Conservation (phyloP, 306 rosid genomes). For the Styphnolobium japonicum region DNA sequence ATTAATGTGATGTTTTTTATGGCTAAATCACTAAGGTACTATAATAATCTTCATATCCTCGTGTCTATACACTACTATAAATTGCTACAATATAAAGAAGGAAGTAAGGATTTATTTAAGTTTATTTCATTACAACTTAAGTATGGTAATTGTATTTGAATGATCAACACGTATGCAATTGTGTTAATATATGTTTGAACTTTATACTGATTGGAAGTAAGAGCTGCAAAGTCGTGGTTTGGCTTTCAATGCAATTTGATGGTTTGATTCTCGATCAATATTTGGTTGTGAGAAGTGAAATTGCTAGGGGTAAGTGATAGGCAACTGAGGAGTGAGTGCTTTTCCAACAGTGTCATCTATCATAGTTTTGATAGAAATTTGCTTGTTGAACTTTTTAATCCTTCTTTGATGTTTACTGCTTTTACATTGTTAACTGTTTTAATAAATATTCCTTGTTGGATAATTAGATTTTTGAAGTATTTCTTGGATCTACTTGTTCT, state of each 20-base stretch:
- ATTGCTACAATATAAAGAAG: not conserved
- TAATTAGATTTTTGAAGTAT: not conserved
- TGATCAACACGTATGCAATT: not conserved
- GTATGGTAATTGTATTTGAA: not conserved
- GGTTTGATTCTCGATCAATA: not conserved
- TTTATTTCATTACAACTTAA: not conserved
- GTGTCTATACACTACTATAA: not conserved
- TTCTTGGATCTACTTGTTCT: constrained; percentile 30
- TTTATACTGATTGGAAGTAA: not conserved
- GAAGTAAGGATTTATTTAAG: not conserved
- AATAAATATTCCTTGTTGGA: not conserved
- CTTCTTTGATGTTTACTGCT: not conserved
- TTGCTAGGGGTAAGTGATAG: not conserved
- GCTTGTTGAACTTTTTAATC: not conserved
- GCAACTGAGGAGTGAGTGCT: not conserved
- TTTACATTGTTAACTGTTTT: not conserved
- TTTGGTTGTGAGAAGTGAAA: not conserved
- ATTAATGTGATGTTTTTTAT: not conserved
- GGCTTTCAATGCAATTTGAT: not conserved
- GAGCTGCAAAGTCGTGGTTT: not conserved
- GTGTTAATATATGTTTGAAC: not conserved
- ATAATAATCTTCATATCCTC: not conserved
- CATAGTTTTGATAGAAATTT: not conserved
- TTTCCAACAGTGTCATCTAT: not conserved
- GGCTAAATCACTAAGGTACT: not conserved